Conservation (phyloP, 2,329 filamentous ascomycete species). For the Rachicladosporium sp. region DNA sequence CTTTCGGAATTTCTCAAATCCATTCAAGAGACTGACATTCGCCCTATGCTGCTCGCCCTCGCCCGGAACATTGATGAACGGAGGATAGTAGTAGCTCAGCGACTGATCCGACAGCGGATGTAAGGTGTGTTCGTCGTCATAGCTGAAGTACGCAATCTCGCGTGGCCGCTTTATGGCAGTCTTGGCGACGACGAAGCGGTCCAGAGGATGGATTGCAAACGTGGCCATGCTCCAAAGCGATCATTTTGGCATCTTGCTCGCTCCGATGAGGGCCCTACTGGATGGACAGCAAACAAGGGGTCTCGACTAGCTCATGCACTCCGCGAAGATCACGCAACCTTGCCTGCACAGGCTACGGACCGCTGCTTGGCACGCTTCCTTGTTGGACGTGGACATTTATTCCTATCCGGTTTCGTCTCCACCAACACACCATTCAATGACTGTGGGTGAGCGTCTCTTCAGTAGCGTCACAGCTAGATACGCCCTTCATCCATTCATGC, state of each 20-base stretch:
- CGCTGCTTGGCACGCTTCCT: too few species aligned
- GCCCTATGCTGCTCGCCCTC: slow-evolving; percentile 23
- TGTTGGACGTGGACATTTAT: too few species aligned
- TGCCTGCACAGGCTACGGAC: too few species aligned
- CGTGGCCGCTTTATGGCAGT: slow-evolving; percentile 64
- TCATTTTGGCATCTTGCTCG: too few species aligned
- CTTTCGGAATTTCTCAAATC: slow-evolving; percentile 72
- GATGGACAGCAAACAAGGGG: too few species aligned
- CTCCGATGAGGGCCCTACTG: too few species aligned
- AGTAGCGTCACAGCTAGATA: too few species aligned
- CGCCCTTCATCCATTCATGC: slow-evolving; percentile 16
- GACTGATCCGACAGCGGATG: slow-evolving; percentile 60
- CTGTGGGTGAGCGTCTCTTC: too few species aligned
- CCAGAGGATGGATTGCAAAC: slow-evolving; percentile 58
- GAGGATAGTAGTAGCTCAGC: slow-evolving; percentile 79
- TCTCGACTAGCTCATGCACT: too few species aligned
- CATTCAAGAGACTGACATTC: slow-evolving; percentile 61
- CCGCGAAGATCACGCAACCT: too few species aligned
- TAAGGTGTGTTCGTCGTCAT: slow-evolving; percentile 70
- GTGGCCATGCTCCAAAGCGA: background rate
- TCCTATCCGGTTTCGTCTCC: too few species aligned
- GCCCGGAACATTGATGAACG: slow-evolving; percentile 20
- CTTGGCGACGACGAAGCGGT: slow-evolving; percentile 54
- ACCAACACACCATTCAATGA: too few species aligned
- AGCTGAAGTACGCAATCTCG: slow-evolving; percentile 90